These are phyloP conservation scores for Ascocoryne sarcoides DNA, from an alignment of 2,329 filamentous ascomycete species.

Conservation along the genomic window DNA sequence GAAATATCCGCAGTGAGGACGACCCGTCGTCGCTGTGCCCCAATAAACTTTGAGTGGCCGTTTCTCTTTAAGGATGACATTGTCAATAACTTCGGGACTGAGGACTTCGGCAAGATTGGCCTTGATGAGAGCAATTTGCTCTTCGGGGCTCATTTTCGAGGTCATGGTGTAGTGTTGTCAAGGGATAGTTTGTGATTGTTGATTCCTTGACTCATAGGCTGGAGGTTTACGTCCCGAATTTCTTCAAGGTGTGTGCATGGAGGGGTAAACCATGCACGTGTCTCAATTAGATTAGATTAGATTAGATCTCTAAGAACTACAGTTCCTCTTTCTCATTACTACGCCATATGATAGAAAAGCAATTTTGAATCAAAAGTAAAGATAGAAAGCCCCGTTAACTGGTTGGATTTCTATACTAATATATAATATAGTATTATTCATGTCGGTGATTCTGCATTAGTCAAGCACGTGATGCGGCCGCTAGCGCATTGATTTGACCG, in stretches of 20 bases:
- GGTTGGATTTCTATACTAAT: no score
- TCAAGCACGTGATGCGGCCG: no score
- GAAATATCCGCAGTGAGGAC: conserved; percentile 84
- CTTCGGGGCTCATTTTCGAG: conserved; percentile 34
- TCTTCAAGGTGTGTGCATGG: not conserved
- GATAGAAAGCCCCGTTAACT: no score
- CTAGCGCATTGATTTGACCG: no score
- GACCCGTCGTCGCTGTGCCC: conserved; percentile 58
- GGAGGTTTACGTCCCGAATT: not conserved
- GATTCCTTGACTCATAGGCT: conserved; percentile 6
- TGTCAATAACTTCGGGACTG: conserved; percentile 75
- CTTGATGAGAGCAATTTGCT: conserved; percentile 67
- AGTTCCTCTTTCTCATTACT: no score
- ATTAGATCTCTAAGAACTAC: no score
- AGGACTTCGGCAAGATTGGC: conserved; percentile 76
- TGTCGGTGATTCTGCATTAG: no score
- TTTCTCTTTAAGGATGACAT: conserved; percentile 59
- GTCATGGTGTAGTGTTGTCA: conserved; percentile 16
- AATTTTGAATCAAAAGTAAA: no score
- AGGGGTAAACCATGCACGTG: not conserved
- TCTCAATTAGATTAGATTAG: not conserved
- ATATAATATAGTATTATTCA: no score
- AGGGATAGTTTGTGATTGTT: conserved; percentile 1
- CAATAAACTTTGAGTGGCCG: conserved; percentile 75
- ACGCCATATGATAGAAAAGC: no score